phyloP scores from a whole-genome alignment of 2,329 filamentous ascomycete genomes.

The Achaetomium macrosporum region DNA sequence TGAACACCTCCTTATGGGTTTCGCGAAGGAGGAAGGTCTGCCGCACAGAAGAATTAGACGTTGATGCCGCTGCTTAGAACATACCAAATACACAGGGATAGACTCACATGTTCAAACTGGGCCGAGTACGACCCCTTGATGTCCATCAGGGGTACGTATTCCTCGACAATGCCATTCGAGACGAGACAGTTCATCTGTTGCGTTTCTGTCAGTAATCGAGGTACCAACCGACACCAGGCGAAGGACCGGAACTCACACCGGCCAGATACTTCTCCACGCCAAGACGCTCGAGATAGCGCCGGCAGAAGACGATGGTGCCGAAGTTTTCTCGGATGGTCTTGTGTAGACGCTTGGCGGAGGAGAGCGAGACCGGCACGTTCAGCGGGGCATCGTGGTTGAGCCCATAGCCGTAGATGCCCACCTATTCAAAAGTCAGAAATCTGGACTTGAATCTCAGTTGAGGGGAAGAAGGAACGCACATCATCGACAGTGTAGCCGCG shows the following conservation, averaged over 20 bases:
- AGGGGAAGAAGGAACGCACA: not conserved
- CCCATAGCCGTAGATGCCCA: slow-evolving; percentile 33
- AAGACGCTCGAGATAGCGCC: slow-evolving; percentile 85
- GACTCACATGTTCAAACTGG: slow-evolving; percentile 69
- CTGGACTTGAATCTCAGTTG: not conserved
- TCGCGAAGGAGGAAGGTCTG: slow-evolving; percentile 72
- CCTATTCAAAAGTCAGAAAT: slow-evolving; percentile 38
- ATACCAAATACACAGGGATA: not conserved
- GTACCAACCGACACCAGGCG: slow-evolving; percentile 17
- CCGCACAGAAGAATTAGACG: not conserved
- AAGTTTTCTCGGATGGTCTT: slow-evolving; percentile 96
- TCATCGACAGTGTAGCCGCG: slow-evolving; percentile 67
- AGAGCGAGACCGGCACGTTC: slow-evolving; percentile 51
- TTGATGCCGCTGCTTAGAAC: not conserved
- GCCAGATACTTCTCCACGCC: slow-evolving; percentile 91
- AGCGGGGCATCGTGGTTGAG: slow-evolving; percentile 3
- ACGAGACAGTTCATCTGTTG: slow-evolving; percentile 77
- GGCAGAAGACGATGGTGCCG: slow-evolving; percentile 83
- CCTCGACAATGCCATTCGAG: slow-evolving; percentile 74
- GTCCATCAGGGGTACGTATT: slow-evolving; percentile 83
- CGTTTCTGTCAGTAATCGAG: not conserved
- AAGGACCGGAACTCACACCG: slow-evolving; percentile 52
- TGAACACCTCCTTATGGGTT: slow-evolving; percentile 81
- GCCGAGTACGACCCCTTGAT: slow-evolving; percentile 93
- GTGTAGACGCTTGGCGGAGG: slow-evolving; percentile 77